phyloP scores from a whole-genome alignment of 352 stramenopile genomes.

The Pythium pectinolyticum region DNA sequence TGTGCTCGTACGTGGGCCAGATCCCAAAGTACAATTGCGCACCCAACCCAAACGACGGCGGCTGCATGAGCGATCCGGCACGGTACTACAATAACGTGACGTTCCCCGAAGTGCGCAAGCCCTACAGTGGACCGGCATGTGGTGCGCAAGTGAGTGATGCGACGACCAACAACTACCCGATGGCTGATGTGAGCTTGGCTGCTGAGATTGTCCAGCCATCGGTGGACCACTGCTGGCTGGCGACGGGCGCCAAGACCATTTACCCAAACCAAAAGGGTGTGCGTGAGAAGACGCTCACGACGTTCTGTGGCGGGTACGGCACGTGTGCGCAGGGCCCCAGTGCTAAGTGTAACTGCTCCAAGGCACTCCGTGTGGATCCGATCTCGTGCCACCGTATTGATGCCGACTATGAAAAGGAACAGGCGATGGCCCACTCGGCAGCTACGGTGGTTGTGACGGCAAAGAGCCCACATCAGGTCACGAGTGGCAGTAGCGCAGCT shows the following conservation, averaged over 20 bases:
- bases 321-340: constrained; percentile 52
- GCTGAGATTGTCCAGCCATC: constrained; percentile 45
- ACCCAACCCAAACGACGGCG: constrained; percentile 52
- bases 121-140: constrained; percentile 45
- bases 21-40: constrained; percentile 76
- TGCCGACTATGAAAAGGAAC: constrained; percentile 40
- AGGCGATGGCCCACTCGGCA: background rate
- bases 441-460: constrained; percentile 8
- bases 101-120: constrained; percentile 58
- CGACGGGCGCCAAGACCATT: constrained; percentile 48
- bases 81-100: constrained; percentile 61
- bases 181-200: no score
- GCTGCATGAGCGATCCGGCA: constrained; percentile 52
- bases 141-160: constrained; percentile 28
- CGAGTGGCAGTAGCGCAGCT: background rate
- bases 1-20: constrained; percentile 59
- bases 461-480: background rate
- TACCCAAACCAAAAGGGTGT: constrained; percentile 65
- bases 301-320: constrained; percentile 70
- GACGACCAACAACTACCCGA: constrained; percentile 14
- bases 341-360: constrained; percentile 57
- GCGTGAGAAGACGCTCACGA: constrained; percentile 56
- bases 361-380: constrained; percentile 41
- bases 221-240: constrained; percentile 74
- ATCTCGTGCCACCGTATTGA: constrained; percentile 66